Percentiles rank a stretch among this genome's conserved stretches.
phyloP scores from a whole-genome alignment of 2,329 filamentous ascomycete genomes.

The Aspergillus sp. region DNA sequence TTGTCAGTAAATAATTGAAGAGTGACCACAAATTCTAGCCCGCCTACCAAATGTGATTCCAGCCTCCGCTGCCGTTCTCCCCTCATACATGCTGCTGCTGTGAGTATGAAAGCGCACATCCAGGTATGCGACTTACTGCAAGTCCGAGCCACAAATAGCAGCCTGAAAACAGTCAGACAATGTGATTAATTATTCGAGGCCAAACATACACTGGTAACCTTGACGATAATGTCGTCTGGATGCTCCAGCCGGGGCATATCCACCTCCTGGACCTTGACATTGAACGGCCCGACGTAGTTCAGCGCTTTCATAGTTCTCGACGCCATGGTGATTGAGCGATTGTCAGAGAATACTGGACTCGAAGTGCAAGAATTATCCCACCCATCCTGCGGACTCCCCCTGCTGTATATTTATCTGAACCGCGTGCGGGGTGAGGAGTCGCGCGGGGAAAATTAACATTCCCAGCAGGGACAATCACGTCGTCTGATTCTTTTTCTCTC shows the following conservation, averaged over 20 bases:
- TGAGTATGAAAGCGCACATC: constrained; percentile 34
- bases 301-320: constrained; percentile 59
- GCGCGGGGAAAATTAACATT: constrained; percentile 5
- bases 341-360: not conserved
- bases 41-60: constrained; percentile 57
- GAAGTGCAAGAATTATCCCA: not conserved
- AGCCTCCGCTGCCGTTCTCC: constrained; percentile 60
- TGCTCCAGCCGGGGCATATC: constrained; percentile 60
- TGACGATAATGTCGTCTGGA: constrained; percentile 65
- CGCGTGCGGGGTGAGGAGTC: constrained; percentile 6
- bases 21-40: too few relatives aligned
- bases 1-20: not conserved
- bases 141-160: constrained; percentile 57
- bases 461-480: not conserved
- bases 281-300: constrained; percentile 62
- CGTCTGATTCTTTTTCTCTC: too few relatives aligned
- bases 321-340: constrained; percentile 15
- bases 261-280: constrained; percentile 63
- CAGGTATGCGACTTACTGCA: constrained; percentile 35
- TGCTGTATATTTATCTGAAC: not conserved
- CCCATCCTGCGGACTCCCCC: too few relatives aligned
- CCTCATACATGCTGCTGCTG: constrained; percentile 58
- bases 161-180: constrained; percentile 12
- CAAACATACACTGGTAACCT: constrained; percentile 62
- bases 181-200: not conserved